Percentiles rank a stretch among this genome's conserved stretches.
Conservation (phyloP, 2,329 filamentous ascomycete species). For the Trichoderma koningii region DNA sequence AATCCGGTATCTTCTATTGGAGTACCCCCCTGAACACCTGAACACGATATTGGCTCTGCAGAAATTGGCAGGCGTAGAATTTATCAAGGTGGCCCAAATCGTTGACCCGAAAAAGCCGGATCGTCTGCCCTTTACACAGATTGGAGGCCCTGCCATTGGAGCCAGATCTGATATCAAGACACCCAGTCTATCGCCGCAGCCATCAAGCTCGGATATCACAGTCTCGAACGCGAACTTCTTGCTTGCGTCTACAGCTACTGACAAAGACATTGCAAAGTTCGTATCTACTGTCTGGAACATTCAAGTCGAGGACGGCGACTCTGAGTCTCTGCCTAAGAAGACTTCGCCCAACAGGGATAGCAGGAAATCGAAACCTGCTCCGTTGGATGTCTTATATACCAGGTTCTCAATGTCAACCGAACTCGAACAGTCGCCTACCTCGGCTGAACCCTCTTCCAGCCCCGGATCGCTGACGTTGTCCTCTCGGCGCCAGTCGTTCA, state of each 20-base stretch:
- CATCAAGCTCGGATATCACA: slow-evolving; percentile 36
- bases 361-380: slow-evolving; percentile 33
- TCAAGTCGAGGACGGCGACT: slow-evolving; percentile 37
- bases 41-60: slow-evolving; percentile 60
- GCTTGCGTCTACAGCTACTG: slow-evolving; percentile 56
- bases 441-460: slow-evolving; percentile 2
- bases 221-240: slow-evolving; percentile 59
- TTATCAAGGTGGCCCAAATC: slow-evolving; percentile 62
- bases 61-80: slow-evolving; percentile 55
- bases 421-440: slow-evolving; percentile 31
- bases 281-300: slow-evolving; percentile 55
- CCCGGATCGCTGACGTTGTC: slow-evolving; percentile 22
- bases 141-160: slow-evolving; percentile 41
- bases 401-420: slow-evolving; percentile 34
- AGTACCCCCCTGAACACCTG: slow-evolving; percentile 60
- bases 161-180: slow-evolving; percentile 34
- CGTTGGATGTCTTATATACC: slow-evolving; percentile 37
- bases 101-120: slow-evolving; percentile 48
- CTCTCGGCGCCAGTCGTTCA: slow-evolving; percentile 26
- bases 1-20: slow-evolving; percentile 59
- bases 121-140: slow-evolving; percentile 43
- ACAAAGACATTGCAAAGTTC: slow-evolving; percentile 56
- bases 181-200: slow-evolving; percentile 33
- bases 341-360: slow-evolving; percentile 31
- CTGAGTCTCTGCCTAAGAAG: slow-evolving; percentile 44